Conservation (phyloP, 495 filamentous ascomycete genomes). For the Aspergillus leporis region DNA sequence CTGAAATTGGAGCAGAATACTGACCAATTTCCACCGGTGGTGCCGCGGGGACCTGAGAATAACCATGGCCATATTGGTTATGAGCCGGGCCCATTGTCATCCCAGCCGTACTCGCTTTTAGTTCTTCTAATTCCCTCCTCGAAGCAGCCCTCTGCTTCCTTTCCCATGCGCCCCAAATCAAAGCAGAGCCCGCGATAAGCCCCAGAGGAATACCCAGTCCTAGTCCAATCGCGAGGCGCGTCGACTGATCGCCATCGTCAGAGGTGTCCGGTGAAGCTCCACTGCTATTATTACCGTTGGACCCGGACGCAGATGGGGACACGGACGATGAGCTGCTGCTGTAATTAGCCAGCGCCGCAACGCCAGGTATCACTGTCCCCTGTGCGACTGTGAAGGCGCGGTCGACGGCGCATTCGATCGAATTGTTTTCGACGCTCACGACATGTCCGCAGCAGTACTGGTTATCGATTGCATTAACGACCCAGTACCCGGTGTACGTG, state of each 20-base stretch:
- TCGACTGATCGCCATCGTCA: not conserved
- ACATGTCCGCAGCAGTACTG: not conserved
- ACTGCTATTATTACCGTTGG: not conserved
- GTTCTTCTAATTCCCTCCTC: not conserved
- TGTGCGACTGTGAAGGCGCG: not conserved
- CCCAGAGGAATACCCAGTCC: constrained; percentile 13
- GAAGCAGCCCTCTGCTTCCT: constrained; percentile 5
- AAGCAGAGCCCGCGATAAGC: constrained; percentile 2
- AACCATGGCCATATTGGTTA: not conserved
- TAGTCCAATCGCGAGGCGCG: constrained; percentile 8
- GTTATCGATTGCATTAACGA: constrained; percentile 6
- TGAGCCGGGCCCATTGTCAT: not conserved
- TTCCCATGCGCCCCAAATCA: constrained; percentile 10
- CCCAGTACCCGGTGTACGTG: not conserved
- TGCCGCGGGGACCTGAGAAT: not conserved
- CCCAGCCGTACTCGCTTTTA: not conserved
- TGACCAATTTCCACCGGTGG: not conserved
- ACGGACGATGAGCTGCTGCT: not conserved
- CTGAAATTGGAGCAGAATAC: not conserved
- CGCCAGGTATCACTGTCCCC: constrained; percentile 3
- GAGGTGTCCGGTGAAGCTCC: not conserved
- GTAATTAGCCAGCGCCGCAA: constrained; percentile 1
- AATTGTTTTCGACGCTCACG: not conserved
- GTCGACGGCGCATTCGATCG: not conserved
- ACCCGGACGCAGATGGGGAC: not conserved